Conservation (phyloP, 176 grass and related monocot genomes). For the Aegilops sharonensis region DNA sequence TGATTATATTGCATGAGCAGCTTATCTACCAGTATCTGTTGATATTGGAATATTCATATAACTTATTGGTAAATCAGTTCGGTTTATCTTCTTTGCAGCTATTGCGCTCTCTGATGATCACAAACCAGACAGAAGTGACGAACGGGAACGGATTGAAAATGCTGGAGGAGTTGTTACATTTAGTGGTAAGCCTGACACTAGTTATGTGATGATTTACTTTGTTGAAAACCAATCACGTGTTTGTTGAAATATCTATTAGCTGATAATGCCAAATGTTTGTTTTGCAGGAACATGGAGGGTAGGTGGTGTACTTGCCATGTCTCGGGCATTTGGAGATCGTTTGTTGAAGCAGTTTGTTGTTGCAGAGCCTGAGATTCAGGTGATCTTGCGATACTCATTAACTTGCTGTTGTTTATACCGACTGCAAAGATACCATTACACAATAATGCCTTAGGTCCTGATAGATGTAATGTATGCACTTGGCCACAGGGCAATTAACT, state of each 20-base stretch:
- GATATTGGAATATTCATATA: neutral
- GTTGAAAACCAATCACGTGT: conserved; percentile 14
- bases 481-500: neutral
- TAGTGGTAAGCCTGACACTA: conserved; percentile 48
- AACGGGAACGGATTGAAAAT: conserved; percentile 79
- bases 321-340: conserved; percentile 84
- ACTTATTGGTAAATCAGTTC: conserved; percentile 18
- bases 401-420: conserved; percentile 8
- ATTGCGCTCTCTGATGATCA: conserved; percentile 87
- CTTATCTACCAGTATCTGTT: conserved; percentile 8
- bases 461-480: neutral
- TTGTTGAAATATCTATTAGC: neutral
- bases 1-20: neutral
- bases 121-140: conserved; percentile 90
- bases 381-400: conserved; percentile 24
- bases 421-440: neutral
- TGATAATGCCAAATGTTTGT: conserved; percentile 13
- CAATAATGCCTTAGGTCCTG: neutral
- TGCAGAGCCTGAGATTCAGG: conserved; percentile 90
- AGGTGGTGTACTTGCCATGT: conserved; percentile 92
- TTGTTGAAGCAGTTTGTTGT: conserved; percentile 86
- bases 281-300: conserved; percentile 89
- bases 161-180: conserved; percentile 74
- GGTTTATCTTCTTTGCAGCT: conserved; percentile 41
- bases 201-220: neutral